Evolutionary conservation across 352 stramenopile species (phyloP).

Genomic region (Discostella stelligera): DNA sequence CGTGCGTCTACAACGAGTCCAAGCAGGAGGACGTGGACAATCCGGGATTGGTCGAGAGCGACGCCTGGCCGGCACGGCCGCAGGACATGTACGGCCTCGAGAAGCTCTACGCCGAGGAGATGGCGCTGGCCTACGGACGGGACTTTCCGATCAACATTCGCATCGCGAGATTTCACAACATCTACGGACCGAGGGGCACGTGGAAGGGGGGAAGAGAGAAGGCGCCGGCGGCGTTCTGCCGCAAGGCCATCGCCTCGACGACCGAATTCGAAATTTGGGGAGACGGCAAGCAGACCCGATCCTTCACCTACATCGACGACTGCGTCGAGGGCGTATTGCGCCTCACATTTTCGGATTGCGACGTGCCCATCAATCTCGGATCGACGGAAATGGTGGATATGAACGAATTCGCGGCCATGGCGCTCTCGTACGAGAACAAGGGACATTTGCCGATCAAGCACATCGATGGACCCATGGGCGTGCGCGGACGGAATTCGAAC

Average conservation of each 20-base stretch:
- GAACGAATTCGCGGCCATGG: constrained; percentile 85
- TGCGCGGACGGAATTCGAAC: constrained; percentile 87
- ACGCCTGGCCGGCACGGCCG: constrained; percentile 88
- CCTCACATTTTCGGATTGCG: constrained; percentile 86
- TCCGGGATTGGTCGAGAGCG: constrained; percentile 84
- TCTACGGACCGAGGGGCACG: constrained; percentile 88
- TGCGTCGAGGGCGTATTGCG: constrained; percentile 88
- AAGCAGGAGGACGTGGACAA: constrained; percentile 89
- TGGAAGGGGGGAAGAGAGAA: constrained; percentile 88
- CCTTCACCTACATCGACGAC: constrained; percentile 89
- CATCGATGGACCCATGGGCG: constrained; percentile 86
- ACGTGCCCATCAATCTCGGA: constrained; percentile 86
- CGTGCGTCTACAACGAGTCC: constrained; percentile 90
- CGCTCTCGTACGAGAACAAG: constrained; percentile 81
- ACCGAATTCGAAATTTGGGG: constrained; percentile 87
- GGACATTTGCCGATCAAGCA: constrained; percentile 85
- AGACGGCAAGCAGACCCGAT: constrained; percentile 87
- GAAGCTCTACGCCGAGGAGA: constrained; percentile 88
- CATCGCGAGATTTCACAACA: constrained; percentile 89
- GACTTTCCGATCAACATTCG: constrained; percentile 87
- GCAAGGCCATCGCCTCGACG: constrained; percentile 86
- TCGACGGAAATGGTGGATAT: constrained; percentile 88
- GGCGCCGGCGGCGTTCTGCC: constrained; percentile 88
- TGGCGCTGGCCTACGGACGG: constrained; percentile 86
- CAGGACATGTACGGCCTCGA: constrained; percentile 90